Evolutionary conservation across 2,329 filamentous ascomycete species (phyloP), one percentile per base, ranked within the genome.

Genomic region (Penicillium freii): DNA sequence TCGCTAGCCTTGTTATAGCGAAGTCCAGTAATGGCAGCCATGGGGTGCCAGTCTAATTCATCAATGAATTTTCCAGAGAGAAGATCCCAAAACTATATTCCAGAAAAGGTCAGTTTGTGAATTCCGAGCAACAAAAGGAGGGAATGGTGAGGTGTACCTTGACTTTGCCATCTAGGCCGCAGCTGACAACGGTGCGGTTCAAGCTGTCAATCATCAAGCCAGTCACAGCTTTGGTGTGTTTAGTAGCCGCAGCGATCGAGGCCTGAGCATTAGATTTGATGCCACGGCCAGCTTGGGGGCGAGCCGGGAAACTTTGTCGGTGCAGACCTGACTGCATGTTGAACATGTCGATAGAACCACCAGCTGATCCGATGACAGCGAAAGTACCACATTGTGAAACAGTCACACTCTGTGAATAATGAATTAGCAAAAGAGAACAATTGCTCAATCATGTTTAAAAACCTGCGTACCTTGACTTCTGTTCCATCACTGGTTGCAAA

Each of bases 351-450:
- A 99, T 87, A 34, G 86, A 85, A 42, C 94, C 94, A 38, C 83
- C 86, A 31, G 85, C 86, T 1, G 93, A 97, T 1, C 94, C 94
- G 23, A 99, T 82, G 5, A 97, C 77, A 2, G 92, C 92, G 78
- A 99, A 99, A 1, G 90, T 97, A 56, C 94, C 94, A 68, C 94
- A 99, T 1, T 91, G 84, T 53, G 91, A 96, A 59, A 99, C 88
- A 11, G 92, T 85, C 21, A 99, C 91, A 52, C 90, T 93, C 62
- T 89, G 85, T 33, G 56, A 34, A 36, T 6, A 9, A 10, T 31
- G n/a, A 11, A 39, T 54, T 45, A 25, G 57, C 59, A 33, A 59
- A 44, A 44, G 27, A 29, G 21, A 27, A 34, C 21, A 44, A n/a
- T 42, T 43, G 23, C 44, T 19, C 8, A 21, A 25, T 47, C 31